Percentiles rank a stretch among this genome's conserved stretches.
Evolutionary conservation across 1,284 basidiomycete genomes (phyloP).

Genomic region (Golubevia pallescens): DNA sequence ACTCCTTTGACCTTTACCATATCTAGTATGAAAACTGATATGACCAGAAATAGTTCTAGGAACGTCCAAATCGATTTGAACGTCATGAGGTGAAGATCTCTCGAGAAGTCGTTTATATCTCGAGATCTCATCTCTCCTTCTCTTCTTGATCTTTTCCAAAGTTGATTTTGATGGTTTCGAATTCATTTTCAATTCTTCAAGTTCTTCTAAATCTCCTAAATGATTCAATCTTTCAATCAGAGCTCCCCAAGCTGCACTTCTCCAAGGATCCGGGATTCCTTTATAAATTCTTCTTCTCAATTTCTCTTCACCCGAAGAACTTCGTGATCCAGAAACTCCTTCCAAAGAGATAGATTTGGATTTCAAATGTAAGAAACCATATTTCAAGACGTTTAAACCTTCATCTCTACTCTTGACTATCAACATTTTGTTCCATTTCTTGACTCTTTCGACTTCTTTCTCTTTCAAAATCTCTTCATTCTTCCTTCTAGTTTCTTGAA

Average conservation of each 20-base stretch:
- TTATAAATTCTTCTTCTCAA: conserved; percentile 78
- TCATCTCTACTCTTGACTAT: conserved; percentile 26
- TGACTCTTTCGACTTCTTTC: conserved; percentile 26
- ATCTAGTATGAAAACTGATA: conserved; percentile 90
- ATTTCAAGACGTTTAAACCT: conserved; percentile 20
- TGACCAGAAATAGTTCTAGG: conserved; percentile 95
- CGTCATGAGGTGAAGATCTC: too few relatives aligned
- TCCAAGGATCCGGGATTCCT: conserved; percentile 95
- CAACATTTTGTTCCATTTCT: conserved; percentile 46
- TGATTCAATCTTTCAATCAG: conserved; percentile 64
- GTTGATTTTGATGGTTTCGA: too few relatives aligned
- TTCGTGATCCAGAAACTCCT: too few relatives aligned
- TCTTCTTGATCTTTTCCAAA: too few relatives aligned
- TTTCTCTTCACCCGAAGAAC: conserved; percentile 14
- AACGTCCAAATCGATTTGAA: conserved; percentile 98
- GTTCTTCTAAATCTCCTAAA: neutral
- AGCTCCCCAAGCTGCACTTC: conserved; percentile 87
- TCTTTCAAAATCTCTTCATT: too few relatives aligned
- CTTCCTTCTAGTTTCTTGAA: too few relatives aligned
- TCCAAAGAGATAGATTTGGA: too few relatives aligned
- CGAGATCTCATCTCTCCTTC: too few relatives aligned
- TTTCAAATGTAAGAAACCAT: conserved; percentile 5
- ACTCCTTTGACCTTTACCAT: conserved; percentile 74
- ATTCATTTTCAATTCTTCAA: neutral
- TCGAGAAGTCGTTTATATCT: too few relatives aligned